Conservation (phyloP, 106 monocot genomes). For the Hemerocallis citrina region DNA sequence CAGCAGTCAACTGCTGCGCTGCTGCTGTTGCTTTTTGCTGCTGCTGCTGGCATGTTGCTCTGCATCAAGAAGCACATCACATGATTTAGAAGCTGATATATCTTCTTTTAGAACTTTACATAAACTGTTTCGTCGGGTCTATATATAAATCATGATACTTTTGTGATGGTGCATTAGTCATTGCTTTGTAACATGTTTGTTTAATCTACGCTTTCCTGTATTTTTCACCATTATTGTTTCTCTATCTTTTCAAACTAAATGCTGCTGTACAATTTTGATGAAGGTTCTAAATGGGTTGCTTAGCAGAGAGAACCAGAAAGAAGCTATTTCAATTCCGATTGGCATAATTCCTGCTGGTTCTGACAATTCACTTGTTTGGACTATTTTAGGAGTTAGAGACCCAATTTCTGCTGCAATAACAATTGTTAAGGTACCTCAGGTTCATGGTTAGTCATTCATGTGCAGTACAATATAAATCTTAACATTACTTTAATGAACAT, state of each 20-base stretch:
- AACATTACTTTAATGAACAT: too few species aligned
- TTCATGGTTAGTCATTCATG: too few species aligned
- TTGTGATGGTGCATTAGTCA: too few species aligned
- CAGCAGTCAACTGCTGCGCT: too few species aligned
- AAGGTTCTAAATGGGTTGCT: conserved; percentile 94
- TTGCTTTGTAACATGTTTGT: neutral
- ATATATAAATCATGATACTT: too few species aligned
- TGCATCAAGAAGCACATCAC: too few species aligned
- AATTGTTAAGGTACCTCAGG: conserved; percentile 60
- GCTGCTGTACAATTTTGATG: too few species aligned
- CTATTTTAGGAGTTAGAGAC: conserved; percentile 83
- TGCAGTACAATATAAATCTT: too few species aligned
- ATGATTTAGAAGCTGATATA: neutral
- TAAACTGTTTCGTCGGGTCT: too few species aligned
- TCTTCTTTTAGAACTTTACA: too few species aligned
- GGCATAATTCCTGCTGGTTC: conserved; percentile 97
- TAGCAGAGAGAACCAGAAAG: conserved; percentile 57
- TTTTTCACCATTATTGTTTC: neutral
- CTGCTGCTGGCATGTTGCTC: too few species aligned
- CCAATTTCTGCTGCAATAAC: conserved; percentile 76
- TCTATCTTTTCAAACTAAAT: neutral
- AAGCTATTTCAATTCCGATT: conserved; percentile 81
- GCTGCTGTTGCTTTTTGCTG: too few species aligned
- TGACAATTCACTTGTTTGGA: conserved; percentile 97
- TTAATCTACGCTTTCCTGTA: neutral